These are phyloP conservation scores for Pseudozyma sp. DNA, from an alignment of 1,284 basidiomycete genomes.

Conservation along the genomic window DNA sequence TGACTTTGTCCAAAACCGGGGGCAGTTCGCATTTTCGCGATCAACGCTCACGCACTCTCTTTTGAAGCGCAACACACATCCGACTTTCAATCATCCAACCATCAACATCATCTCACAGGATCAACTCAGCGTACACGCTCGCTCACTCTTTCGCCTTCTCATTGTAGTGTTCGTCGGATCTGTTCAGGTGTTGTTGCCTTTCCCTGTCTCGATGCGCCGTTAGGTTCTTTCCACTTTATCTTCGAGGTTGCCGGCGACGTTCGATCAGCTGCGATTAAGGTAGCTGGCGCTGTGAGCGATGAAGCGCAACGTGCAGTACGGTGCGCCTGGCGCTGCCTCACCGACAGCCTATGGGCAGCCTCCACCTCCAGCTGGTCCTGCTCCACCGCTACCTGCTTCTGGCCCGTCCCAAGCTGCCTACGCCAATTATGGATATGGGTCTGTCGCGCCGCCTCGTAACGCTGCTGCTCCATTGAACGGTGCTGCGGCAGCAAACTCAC, in stretches of 20 bases:
- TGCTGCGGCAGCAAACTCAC: conserved; percentile 15
- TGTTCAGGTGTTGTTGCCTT: background rate
- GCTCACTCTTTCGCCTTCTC: background rate
- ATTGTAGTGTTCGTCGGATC: background rate
- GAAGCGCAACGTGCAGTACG: conserved; percentile 35
- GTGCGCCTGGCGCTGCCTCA: conserved; percentile 14
- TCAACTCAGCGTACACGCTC: background rate
- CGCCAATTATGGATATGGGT: conserved; percentile 59
- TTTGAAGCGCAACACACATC: no score
- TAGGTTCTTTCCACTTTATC: no score
- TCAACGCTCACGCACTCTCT: no score
- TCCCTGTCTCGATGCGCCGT: no score
- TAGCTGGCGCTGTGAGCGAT: conserved; percentile 15
- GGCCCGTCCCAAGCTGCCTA: conserved; percentile 35
- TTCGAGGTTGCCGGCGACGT: no score
- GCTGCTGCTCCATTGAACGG: conserved; percentile 13
- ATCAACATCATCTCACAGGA: background rate
- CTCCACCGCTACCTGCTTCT: conserved; percentile 34
- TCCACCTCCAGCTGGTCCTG: conserved; percentile 40
- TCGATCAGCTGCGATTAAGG: no score
- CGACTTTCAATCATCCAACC: background rate
- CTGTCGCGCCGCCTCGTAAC: conserved; percentile 21
- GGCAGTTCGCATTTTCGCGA: no score
- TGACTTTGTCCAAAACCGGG: no score
- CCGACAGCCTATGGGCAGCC: conserved; percentile 27